Base-by-base conservation (phyloP, 2,329 filamentous ascomycete genomes). In the Aspergillus versicolor region DNA sequence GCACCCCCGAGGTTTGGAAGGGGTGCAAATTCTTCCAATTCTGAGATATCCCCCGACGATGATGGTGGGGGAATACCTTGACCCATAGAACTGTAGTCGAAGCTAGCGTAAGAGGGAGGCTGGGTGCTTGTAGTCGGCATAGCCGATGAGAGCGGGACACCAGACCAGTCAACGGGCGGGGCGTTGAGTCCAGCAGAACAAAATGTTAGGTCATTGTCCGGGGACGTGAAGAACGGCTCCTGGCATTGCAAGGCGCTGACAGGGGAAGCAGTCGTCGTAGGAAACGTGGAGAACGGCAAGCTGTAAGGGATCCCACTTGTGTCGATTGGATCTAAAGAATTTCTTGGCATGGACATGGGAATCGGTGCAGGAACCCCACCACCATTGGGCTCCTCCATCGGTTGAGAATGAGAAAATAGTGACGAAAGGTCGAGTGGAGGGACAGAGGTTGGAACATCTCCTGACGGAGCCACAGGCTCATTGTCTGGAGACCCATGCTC, bases 31-130 rank as follows among this genome's bases (percentile, higher is more conserved):
- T 81, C 79, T 30, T 79, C 79, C 12, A 74, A 70, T 61, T 81
- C 79, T 3, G 79, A 81, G 19, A 76, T 69, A 46, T 80, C 78
- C n/a, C 77, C 78, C 5, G 78, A 80, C 3, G 79, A 80, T 8
- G 78, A 79, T 11, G 73, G 76, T 2, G 76, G 70, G 12, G 77
- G 66, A 8, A 75, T 70, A 27, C 73, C 70, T 22, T 72, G 71
- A 15, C 65, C 70, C 51, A 75, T 71, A 22, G 70, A 73, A 55
- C 72, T 73, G 64, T 76, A 75, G 61, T 79, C 76, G 61, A 77
- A 77, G 60, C 76, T 78, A 15, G 75, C 73, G 58, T 78, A 79
- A 12, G 77, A 79, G 15, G 75, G 75, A 13, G 76, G 70, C 50
- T 79, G 77, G 43, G 75, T 78, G 63, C 73, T 77, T 11, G 72